Evolutionary conservation across 441 rosid species (phyloP), one percentile per base, ranked within the genome.

Genomic region (California macrophylla): DNA sequence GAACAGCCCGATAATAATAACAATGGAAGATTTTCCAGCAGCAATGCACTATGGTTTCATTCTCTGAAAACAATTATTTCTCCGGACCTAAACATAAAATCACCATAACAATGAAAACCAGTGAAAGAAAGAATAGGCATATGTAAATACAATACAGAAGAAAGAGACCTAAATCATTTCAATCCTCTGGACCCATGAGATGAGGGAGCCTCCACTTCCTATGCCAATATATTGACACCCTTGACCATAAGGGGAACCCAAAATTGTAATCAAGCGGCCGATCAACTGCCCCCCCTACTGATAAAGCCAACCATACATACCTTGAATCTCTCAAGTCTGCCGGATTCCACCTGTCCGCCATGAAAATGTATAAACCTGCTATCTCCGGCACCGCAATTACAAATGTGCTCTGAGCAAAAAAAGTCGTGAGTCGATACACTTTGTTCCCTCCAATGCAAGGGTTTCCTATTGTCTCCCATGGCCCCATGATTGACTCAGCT

Each of bases 271-370:
- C 92, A 1, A 93, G 79, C 7, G 97, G 93, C 77, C 80, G 84
- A 77, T 93, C 96, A 3, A 92, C 91, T 0, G 87, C 86, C 20
- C 96, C 96, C 0, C 92, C 90, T 6, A 91, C 87, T 36, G 90
- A 79, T 80, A 93, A 67, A 10, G 97, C 96, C 68, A 91, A 74
- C 96, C 98, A 93, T 24, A 93, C 78, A 7, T 91, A 91, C 78
- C 96, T 85, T 0, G 98, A 91, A 71, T 93, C 90, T 84, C 90
- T 81, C 77, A 93, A 72, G 50, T 89, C 92, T 3, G 90, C 89
- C 0, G 89, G 97, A 74, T 93, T 91, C 96, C 97, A 93, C 68
- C 98, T 81, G 79, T 93, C 98, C 0, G 95, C 97, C 92, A 91
- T 87, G 77, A 93, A 93, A 64, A 91, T 84, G 77, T 79, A 91